phyloP scores from a whole-genome alignment of 2,329 filamentous ascomycete species.

The Ascochyta fabae region DNA sequence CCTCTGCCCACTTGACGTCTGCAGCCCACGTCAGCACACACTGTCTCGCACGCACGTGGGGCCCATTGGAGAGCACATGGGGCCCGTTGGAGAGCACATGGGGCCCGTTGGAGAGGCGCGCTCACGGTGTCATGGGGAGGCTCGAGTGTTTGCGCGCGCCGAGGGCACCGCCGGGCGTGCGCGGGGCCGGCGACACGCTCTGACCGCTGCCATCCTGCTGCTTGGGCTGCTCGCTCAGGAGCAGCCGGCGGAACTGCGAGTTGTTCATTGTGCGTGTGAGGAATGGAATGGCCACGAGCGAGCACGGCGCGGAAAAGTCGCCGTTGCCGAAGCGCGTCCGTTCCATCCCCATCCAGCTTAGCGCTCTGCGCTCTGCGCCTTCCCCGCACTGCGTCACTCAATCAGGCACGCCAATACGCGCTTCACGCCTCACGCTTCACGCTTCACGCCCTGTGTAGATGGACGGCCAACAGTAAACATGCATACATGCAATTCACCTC shows the following conservation, averaged over 20 bases:
- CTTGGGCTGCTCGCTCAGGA: constrained; percentile 60
- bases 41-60: too few species aligned
- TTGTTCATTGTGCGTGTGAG: constrained; percentile 76
- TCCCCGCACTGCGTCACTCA: constrained; percentile 13
- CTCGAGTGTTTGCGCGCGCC: constrained; percentile 80
- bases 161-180: constrained; percentile 58
- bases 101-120: constrained; percentile 21
- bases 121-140: constrained; percentile 94
- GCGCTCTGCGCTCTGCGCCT: constrained; percentile 2
- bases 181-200: constrained; percentile 32
- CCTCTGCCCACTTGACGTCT: constrained; percentile 69
- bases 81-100: too few species aligned
- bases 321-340: constrained; percentile 1
- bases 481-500: too few species aligned
- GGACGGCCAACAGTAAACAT: too few species aligned
- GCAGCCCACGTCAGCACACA: constrained; percentile 7
- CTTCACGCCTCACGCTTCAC: background rate
- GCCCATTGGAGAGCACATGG: too few species aligned
- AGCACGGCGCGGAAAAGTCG: constrained; percentile 2
- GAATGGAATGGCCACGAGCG: background rate
- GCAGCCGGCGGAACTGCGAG: constrained; percentile 85
- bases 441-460: too few species aligned
- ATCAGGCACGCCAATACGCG: too few species aligned
- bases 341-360: background rate
- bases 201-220: constrained; percentile 39